phyloP scores from a whole-genome alignment of 2,329 filamentous ascomycete species.

The Trichoderma sp. region DNA sequence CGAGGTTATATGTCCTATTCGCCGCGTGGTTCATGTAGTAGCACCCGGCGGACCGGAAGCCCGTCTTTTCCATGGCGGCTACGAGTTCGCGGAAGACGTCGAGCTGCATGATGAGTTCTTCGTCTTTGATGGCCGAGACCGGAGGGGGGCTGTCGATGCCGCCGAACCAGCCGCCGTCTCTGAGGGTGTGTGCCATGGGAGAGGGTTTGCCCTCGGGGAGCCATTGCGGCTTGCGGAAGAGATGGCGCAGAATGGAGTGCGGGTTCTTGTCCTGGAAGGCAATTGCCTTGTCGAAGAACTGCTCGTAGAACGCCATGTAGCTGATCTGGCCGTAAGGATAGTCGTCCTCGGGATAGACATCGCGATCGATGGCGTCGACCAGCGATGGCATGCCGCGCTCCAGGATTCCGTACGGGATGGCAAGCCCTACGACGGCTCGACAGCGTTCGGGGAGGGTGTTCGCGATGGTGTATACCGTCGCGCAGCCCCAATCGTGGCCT shows the following conservation, averaged over 20 bases:
- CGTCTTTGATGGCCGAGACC: neutral
- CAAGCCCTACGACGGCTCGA: constrained; percentile 27
- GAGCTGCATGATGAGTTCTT: neutral
- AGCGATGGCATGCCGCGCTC: constrained; percentile 40
- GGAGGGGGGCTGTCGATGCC: constrained; percentile 19
- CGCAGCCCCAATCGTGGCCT: constrained; percentile 43
- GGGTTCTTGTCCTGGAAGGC: constrained; percentile 24
- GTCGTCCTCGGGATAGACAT: constrained; percentile 43
- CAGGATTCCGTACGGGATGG: constrained; percentile 41
- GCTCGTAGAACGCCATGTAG: constrained; percentile 29
- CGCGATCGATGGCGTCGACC: constrained; percentile 38
- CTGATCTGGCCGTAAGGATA: constrained; percentile 36
- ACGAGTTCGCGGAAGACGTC: constrained; percentile 25
- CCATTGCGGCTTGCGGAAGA: neutral
- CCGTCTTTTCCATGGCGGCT: constrained; percentile 37
- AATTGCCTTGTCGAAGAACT: constrained; percentile 26
- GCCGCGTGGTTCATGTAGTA: constrained; percentile 42
- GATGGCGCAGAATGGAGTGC: constrained; percentile 18
- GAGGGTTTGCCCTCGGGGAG: constrained; percentile 12
- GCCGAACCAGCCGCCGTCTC: constrained; percentile 18
- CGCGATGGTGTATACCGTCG: constrained; percentile 28
- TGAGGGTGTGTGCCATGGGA: neutral
- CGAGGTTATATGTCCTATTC: constrained; percentile 38
- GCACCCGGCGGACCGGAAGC: constrained; percentile 30
- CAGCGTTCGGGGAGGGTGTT: constrained; percentile 29